Evolutionary conservation across 2,329 filamentous ascomycete genomes (phyloP), one percentile per base, ranked within the genome.

Genomic region (Fusarium nygamai): DNA sequence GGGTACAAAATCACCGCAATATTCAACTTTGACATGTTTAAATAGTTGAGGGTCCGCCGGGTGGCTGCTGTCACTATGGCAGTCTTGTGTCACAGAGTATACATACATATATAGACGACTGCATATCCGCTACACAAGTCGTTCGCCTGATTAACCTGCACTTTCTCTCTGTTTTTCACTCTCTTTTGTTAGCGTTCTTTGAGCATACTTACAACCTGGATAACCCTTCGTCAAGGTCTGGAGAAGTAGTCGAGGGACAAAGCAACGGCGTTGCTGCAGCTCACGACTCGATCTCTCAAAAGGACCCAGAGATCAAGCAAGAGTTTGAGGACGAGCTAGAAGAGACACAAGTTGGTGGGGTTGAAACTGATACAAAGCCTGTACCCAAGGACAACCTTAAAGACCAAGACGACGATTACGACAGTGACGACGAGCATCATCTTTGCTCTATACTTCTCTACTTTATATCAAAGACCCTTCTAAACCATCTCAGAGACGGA

Each of bases 381-480:
- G 17, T 29, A 29, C 19, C 29, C 17, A 64, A 48, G 12, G 41
- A 58, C 48, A 57, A 29, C 13, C 56, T 33, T 8, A 44, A 65
- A 36, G 43, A 58, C 46, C 33, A 36, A 34, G 47, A 66, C 46
- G 41, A 61, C 67, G 68, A 61, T 9, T 72, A 63, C 72, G 72
- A 75, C 6, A 69, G 61, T 33, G 69, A 71, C 69, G 72, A 75
- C 73, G 73, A 75, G 48, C 61, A 71, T 39, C 66, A 68, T 31
- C 51, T 75, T n/a, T 75, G 72, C 36, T 73, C 73, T n/a, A 8
- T 75, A 17, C 70, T 75, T 20, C 73, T 75, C 38, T 75, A 75
- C 47, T 73, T 73, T 48, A 75, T 75, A 43, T 73, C 73, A 43
- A 75, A 75, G 66, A 75, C 66, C 48, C 61, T 75, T 8, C 48